These are phyloP conservation scores for Xanthoconium purpureum DNA, from an alignment of 768 basidiomycete genomes.

Conservation along the genomic window DNA sequence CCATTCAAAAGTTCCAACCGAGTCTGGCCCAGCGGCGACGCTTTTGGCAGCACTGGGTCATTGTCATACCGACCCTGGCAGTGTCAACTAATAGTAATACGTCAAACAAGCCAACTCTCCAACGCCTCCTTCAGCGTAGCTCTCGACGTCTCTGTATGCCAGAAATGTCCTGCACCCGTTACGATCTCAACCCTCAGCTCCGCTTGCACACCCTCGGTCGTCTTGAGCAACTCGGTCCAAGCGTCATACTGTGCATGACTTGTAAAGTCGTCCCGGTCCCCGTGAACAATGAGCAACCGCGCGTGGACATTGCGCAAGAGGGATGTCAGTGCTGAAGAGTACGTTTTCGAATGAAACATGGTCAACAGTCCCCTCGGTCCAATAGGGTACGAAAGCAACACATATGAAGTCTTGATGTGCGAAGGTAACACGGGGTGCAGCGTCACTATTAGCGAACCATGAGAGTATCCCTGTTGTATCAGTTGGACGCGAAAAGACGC, in stretches of 20 bases:
- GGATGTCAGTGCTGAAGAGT: constrained; percentile 47
- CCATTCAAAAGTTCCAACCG: neutral
- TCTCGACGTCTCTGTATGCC: constrained; percentile 41
- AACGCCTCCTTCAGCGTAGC: constrained; percentile 19
- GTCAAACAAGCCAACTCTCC: constrained; percentile 19
- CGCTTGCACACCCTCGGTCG: constrained; percentile 21
- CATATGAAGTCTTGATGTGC: constrained; percentile 55
- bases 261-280: constrained; percentile 73
- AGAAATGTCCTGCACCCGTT: constrained; percentile 61
- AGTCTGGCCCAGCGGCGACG: neutral
- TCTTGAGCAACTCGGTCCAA: constrained; percentile 48
- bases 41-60: constrained; percentile 16
- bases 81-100: constrained; percentile 2
- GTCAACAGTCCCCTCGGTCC: constrained; percentile 66
- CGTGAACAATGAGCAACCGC: constrained; percentile 62
- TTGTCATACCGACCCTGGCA: constrained; percentile 8
- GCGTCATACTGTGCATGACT: constrained; percentile 46
- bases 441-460: constrained; percentile 73
- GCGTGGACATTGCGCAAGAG: constrained; percentile 46
- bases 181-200: constrained; percentile 38
- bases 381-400: constrained; percentile 76
- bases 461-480: constrained; percentile 70
- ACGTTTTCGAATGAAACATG: constrained; percentile 57
- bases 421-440: constrained; percentile 53
- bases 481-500: constrained; percentile 4